Base-by-base conservation (phyloP, 208 protist genomes). In the Novymonas esmeraldas region DNA sequence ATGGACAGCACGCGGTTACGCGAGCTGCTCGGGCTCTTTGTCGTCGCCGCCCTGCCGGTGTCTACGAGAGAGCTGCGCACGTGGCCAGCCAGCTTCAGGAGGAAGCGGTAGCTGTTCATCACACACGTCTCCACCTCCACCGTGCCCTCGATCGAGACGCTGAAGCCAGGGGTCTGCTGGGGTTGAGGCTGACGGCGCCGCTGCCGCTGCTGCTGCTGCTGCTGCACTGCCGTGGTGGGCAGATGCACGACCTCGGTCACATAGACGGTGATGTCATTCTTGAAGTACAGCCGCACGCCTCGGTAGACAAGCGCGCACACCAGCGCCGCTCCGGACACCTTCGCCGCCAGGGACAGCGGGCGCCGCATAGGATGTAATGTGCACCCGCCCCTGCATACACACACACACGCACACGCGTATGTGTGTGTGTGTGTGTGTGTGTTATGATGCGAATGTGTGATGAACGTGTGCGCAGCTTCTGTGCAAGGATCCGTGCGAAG, bases 181-280 rank as follows among this genome's bases (percentile, higher is more conserved):
- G 56, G 26, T 44, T 31, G 33, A 9, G 49, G 24, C 24, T 42
- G 46, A 6, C 55, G 36, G 49, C 39, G 60, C 26, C 10, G 64
- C 54, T 31, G 65, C 28, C 10, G 34, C 34, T 54, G 58, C 42
- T 9, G 31, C 3, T 5, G 14, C 13, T 3, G 11, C 16, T 10
- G n/a, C 45, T 55, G 54, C 36, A 7, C 68, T 1, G 22, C 69
- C 65, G 41, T 62, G 54, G 36, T 70, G 41, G 86, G 86, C 42
- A 95, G 70, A 11, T 79, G 80, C 62, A 93, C 84, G 26, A 95
- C 62, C 73, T 95, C 90, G 36, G 85, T 91, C 11, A 95, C 66
- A 42, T 75, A 84, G 39, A 95, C 56, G 39, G 81, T 89, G 18
- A 95, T 85, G 18, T 84, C 74, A 66, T 95, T 92, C n/a, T 73